phyloP scores from a whole-genome alignment of 163 green algal genomes.

The Scenedesmus sp. region DNA sequence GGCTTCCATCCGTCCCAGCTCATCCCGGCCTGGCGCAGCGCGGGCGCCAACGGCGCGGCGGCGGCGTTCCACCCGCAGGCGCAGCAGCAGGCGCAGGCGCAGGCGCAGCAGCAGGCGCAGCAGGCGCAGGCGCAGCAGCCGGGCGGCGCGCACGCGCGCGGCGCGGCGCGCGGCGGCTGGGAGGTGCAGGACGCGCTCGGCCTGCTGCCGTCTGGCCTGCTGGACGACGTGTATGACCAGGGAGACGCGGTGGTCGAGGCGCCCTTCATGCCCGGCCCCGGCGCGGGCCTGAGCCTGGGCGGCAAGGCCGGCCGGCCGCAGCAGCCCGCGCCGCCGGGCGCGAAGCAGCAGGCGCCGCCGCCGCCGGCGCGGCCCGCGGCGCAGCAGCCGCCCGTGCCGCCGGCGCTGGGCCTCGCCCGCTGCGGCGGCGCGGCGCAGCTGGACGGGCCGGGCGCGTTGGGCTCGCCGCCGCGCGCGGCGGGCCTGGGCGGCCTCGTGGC shows the following conservation, averaged over 20 bases:
- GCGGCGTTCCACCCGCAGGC: too few species aligned
- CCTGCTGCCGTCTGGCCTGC: constrained; percentile 41
- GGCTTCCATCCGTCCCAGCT: too few species aligned
- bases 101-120: constrained; percentile 7
- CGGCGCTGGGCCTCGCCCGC: too few species aligned
- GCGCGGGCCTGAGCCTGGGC: neutral
- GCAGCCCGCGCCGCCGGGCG: neutral
- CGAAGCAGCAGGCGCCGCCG: constrained; percentile 23
- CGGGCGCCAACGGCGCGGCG: too few species aligned
- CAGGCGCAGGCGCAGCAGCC: neutral
- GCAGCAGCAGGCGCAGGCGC: neutral
- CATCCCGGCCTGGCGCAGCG: too few species aligned
- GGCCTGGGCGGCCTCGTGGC: too few species aligned
- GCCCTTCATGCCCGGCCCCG: neutral
- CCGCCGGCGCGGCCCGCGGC: too few species aligned
- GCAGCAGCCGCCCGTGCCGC: too few species aligned
- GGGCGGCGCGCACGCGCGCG: too few species aligned
- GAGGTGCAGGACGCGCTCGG: constrained; percentile 23
- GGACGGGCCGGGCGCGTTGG: too few species aligned
- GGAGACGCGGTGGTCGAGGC: constrained; percentile 23
- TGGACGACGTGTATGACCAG: constrained; percentile 43
- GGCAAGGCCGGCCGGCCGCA: constrained; percentile 12
- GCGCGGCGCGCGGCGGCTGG: constrained; percentile 2
- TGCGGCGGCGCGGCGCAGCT: too few species aligned
- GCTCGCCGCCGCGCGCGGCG: too few species aligned